Conservation (phyloP, 2,329 filamentous ascomycete species). For the Sporothrix pallida region DNA sequence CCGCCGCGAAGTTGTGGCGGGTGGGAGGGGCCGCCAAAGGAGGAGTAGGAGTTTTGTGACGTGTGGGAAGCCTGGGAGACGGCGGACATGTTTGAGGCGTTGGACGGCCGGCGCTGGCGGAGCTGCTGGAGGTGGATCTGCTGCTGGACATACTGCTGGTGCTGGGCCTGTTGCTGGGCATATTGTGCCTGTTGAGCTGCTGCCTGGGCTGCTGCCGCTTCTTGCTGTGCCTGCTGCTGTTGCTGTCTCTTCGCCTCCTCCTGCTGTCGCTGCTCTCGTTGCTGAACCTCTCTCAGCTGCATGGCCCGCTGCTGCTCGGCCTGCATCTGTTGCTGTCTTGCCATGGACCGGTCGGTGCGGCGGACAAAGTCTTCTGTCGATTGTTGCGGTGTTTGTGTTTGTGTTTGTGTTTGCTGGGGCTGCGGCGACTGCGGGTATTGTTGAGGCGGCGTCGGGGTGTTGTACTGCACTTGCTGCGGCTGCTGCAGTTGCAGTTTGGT, state of each 20-base stretch:
- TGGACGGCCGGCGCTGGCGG: background rate
- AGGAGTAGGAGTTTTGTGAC: background rate
- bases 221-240: background rate
- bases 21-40: background rate
- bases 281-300: background rate
- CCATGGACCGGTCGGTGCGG: slow-evolving; percentile 41
- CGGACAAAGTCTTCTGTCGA: slow-evolving; percentile 40
- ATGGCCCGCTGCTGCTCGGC: background rate
- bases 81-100: background rate
- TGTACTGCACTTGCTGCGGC: slow-evolving; percentile 9
- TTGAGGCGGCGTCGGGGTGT: background rate
- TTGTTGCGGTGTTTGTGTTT: slow-evolving; percentile 34
- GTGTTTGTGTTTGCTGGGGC: background rate
- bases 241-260: background rate
- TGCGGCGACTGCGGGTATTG: background rate
- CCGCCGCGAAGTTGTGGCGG: background rate
- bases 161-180: background rate
- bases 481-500: background rate
- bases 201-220: background rate
- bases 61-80: slow-evolving; percentile 34
- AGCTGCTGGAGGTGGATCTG: slow-evolving; percentile 17
- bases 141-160: slow-evolving; percentile 13
- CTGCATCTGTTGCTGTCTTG: slow-evolving; percentile 25
- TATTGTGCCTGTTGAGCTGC: slow-evolving; percentile 11
- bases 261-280: slow-evolving; percentile 7